Evolutionary conservation across 2,329 filamentous ascomycete species (phyloP).

Genomic region (Talaromyces verruculosus): DNA sequence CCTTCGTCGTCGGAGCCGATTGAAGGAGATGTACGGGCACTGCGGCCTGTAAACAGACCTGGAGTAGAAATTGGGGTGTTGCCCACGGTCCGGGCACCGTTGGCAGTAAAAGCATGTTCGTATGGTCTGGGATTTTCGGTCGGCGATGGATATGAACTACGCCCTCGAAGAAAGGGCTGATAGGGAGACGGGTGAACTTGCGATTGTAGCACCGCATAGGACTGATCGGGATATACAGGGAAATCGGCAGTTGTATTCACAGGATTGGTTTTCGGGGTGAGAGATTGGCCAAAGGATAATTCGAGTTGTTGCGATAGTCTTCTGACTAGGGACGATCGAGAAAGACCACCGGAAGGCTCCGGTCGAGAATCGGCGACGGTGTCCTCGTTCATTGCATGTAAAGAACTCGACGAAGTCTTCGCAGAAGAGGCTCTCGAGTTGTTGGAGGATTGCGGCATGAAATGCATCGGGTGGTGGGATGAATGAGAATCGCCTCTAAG

Average conservation of each 20-base stretch:
- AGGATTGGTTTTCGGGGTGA: slow-evolving; percentile 24
- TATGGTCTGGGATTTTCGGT: slow-evolving; percentile 25
- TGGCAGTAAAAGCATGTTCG: slow-evolving; percentile 26
- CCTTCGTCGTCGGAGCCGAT: slow-evolving; percentile 40
- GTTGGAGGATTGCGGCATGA: slow-evolving; percentile 38
- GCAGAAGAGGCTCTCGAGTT: slow-evolving; percentile 39
- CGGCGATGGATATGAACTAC: slow-evolving; percentile 48
- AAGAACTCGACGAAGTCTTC: slow-evolving; percentile 45
- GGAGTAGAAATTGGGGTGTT: slow-evolving; percentile 51
- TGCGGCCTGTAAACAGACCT: slow-evolving; percentile 45
- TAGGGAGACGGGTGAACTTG: slow-evolving; percentile 43
- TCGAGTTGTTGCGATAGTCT: slow-evolving; percentile 33
- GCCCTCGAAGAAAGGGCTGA: slow-evolving; percentile 40
- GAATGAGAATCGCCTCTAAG: slow-evolving; percentile 18
- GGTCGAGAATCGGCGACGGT: slow-evolving; percentile 38
- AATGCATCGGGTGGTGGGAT: slow-evolving; percentile 29
- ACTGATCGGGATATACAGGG: slow-evolving; percentile 51
- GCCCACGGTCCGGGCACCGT: slow-evolving; percentile 42
- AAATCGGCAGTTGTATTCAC: slow-evolving; percentile 33
- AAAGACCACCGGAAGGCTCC: slow-evolving; percentile 28
- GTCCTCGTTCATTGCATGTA: slow-evolving; percentile 44
- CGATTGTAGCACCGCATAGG: slow-evolving; percentile 48
- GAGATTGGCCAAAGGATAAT: slow-evolving; percentile 18
- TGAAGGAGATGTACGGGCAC: slow-evolving; percentile 33
- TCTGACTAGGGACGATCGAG: slow-evolving; percentile 29